phyloP scores from a whole-genome alignment of 305 asterid genomes.

The Fraxinus nigra region DNA sequence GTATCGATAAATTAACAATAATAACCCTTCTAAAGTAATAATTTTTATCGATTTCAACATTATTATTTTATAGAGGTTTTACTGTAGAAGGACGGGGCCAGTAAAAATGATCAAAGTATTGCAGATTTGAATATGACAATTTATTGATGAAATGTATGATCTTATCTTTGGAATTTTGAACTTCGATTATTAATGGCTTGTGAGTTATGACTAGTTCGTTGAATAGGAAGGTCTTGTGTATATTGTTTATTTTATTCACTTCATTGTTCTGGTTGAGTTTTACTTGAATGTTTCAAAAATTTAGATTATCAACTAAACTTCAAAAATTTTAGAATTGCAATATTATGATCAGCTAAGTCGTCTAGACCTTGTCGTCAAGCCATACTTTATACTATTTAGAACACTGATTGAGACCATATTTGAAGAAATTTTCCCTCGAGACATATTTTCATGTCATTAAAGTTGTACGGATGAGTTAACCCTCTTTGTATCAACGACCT shows the following conservation, averaged over 20 bases:
- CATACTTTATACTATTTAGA: background rate
- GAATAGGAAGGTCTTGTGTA: background rate
- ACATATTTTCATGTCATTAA: background rate
- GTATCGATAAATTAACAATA: too few relatives aligned
- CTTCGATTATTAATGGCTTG: background rate
- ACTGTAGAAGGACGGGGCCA: background rate
- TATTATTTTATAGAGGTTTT: too few relatives aligned
- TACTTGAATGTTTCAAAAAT: background rate
- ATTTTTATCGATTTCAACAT: too few relatives aligned
- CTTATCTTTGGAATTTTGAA: background rate
- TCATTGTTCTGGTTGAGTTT: background rate
- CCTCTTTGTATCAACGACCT: background rate
- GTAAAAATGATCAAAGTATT: background rate
- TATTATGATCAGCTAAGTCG: background rate
- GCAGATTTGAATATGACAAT: background rate
- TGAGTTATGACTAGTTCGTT: background rate
- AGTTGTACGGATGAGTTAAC: background rate
- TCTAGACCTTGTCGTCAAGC: too few relatives aligned
- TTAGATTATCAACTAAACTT: background rate
- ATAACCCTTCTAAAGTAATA: too few relatives aligned
- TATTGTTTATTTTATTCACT: background rate
- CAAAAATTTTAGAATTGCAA: background rate
- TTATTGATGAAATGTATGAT: background rate
- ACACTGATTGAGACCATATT: background rate
- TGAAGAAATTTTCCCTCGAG: background rate